Evolutionary conservation across 352 stramenopile genomes (phyloP), one percentile per base, ranked within the genome.

Genomic region (Phytopythium litorale): DNA sequence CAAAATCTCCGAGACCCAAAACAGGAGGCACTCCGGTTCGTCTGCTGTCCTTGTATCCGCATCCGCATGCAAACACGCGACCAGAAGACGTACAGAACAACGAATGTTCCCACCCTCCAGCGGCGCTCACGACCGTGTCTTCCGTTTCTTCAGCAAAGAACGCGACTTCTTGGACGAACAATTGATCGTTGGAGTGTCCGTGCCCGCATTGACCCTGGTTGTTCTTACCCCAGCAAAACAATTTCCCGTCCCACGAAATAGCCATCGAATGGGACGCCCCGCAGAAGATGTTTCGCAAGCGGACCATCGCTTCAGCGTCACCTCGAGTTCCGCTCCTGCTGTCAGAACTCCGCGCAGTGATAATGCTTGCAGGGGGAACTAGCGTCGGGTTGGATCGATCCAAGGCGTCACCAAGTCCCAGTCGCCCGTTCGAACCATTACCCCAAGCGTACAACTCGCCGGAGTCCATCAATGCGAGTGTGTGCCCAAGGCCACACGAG

Each of bases 201-300:
- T 89, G 84, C 0, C 87, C 87, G 28, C 83, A 94, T 60, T 96
- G 87, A 0, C 87, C 87, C 55, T 96, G 87, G 37, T 94, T 94
- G 50, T 96, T 96, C 56, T 94, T 93, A 12, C 87, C 87, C 87
- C 87, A 96, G 4, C 72, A 54, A 55, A 83, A 93, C 1, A 63
- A 68, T 30, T 60, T 71, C 18, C 87, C 87, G 45, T 90, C 72
- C 11, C 56, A 71, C 9, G 78, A 80, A 21, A 94, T 55, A 0
- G 75, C 84, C n/a, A 94, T 56, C 0, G 81, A 92, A 64, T 96
- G 87, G 3, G 83, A 92, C 11, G 84, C 85, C 8, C 87, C 87
- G 58, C 87, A 90, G 58, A 78, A 89, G 53, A 95, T 64, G 61
- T 75, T 60, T 30, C 67, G 50, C 63, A 89, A 68, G 8, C 33